Base-by-base conservation (phyloP, 768 basidiomycete genomes). In the Macrocybe gigantea region DNA sequence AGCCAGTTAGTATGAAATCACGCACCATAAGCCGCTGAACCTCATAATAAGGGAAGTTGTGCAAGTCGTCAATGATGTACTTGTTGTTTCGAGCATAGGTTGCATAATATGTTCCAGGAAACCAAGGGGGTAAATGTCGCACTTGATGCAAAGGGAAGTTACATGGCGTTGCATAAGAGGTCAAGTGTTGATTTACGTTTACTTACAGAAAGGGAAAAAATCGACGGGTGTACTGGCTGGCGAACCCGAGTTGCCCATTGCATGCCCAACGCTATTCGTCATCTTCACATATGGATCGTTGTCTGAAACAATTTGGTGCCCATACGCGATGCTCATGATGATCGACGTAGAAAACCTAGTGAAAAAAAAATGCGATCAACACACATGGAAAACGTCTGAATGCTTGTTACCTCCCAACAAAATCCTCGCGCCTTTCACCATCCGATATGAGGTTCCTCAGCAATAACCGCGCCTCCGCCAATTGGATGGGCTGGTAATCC, bases 251-350 rank as follows among this genome's bases (percentile, higher is more conserved):
- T 54, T 13, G 44, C 50, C 29, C 44, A 64, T 44, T 47, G 62
- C 48, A n/a, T 60, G 41, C 22, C 60, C 52, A 13, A 65, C 61
- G 15, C 58, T 53, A 33, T 70, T 63, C 6, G 66, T 66, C 8
- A 68, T 51, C 9, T 53, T 43, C n/a, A 78, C 57, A 41, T 68
- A 64, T 2, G 62, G 58, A 47, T 78, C 73, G 10, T 70, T 63
- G 34, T 56, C 50, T 6, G 60, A 60, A 2, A 54, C 50, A 38
- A 71, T 52, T 15, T 57, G 51, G 33, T 68, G 61, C 7, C 71
- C 70, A 39, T 65, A 69, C 0, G 65, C 54, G 41, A 63, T 48
- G 37, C 50, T 45, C 56, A 65, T 58, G 31, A 64, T 61, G 8
- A 56, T 56, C 5, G 54, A 50, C 2, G 41, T 49, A 38, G 40